Conservation (phyloP, 805 yeast species). For the Saccharomycopsis olivae region DNA sequence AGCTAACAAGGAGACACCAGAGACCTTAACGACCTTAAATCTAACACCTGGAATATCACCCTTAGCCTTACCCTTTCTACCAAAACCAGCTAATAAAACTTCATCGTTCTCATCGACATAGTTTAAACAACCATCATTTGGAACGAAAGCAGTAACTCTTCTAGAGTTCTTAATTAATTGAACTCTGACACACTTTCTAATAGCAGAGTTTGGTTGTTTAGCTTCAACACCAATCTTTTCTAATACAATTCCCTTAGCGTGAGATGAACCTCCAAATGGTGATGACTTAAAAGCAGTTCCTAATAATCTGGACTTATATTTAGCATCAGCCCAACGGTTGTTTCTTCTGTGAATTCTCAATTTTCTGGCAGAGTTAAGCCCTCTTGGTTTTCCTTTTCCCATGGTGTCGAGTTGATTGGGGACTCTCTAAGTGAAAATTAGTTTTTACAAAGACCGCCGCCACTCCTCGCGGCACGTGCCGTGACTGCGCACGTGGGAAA, state of each 20-base stretch:
- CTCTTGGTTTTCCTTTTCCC: constrained; percentile 99
- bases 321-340: constrained; percentile 99
- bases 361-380: constrained; percentile 99
- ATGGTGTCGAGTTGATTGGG: no score
- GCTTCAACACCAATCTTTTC: constrained; percentile 99
- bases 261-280: constrained; percentile 99
- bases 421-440: no score
- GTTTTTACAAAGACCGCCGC: no score
- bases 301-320: constrained; percentile 96
- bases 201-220: constrained; percentile 99
- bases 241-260: constrained; percentile 99
- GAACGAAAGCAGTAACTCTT: constrained; percentile 99
- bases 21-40: constrained; percentile 99
- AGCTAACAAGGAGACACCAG: constrained; percentile 99
- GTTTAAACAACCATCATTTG: constrained; percentile 99
- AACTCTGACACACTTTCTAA: constrained; percentile 99
- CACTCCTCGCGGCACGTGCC: no score
- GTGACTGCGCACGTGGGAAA: no score
- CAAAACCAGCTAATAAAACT: constrained; percentile 99
- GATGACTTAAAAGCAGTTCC: constrained; percentile 99
- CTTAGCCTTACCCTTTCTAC: constrained; percentile 99
- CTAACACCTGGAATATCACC: constrained; percentile 99
- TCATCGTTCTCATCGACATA: constrained; percentile 99
- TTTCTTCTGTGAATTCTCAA: constrained; percentile 99
- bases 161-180: constrained; percentile 99